Conservation (phyloP, 192 early-diverging fungal species). For the Umbelopsis sp. region DNA sequence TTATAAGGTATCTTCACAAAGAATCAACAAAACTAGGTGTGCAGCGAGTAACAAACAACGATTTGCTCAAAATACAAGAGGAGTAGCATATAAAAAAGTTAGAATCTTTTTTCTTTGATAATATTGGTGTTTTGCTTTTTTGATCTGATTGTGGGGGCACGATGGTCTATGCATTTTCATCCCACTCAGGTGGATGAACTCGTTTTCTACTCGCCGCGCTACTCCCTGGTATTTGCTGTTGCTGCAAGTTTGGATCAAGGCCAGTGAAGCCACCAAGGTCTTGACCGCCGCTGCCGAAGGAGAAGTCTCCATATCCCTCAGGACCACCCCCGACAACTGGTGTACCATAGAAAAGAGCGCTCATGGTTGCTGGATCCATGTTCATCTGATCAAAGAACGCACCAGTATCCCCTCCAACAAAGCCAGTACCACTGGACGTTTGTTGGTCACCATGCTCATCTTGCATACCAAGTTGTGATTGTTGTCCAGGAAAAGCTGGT, state of each 20-base stretch:
- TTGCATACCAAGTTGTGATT: neutral
- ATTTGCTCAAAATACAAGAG: constrained; percentile 14
- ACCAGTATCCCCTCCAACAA: constrained; percentile 15
- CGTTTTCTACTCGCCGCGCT: constrained; percentile 31
- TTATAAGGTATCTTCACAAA: constrained; percentile 17
- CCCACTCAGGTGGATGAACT: constrained; percentile 38
- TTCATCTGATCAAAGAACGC: constrained; percentile 25
- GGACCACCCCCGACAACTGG: neutral
- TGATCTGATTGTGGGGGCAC: constrained; percentile 13
- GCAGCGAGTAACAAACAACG: constrained; percentile 9
- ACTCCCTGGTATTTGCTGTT: constrained; percentile 13
- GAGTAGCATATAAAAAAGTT: neutral
- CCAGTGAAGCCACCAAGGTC: neutral
- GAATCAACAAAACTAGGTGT: constrained; percentile 8
- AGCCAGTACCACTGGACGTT: neutral
- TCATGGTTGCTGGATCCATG: constrained; percentile 37
- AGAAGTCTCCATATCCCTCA: neutral
- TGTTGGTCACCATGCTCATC: neutral
- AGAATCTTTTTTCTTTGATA: neutral
- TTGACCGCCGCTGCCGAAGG: constrained; percentile 16
- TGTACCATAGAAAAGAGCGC: constrained; percentile 29
- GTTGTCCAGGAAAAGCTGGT: neutral
- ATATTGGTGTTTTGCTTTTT: neutral
- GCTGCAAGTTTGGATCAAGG: constrained; percentile 8
- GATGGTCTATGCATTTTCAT: constrained; percentile 21